Evolutionary conservation across 176 grass and related monocot species (phyloP).

Genomic region (Elymus sibiricus): DNA sequence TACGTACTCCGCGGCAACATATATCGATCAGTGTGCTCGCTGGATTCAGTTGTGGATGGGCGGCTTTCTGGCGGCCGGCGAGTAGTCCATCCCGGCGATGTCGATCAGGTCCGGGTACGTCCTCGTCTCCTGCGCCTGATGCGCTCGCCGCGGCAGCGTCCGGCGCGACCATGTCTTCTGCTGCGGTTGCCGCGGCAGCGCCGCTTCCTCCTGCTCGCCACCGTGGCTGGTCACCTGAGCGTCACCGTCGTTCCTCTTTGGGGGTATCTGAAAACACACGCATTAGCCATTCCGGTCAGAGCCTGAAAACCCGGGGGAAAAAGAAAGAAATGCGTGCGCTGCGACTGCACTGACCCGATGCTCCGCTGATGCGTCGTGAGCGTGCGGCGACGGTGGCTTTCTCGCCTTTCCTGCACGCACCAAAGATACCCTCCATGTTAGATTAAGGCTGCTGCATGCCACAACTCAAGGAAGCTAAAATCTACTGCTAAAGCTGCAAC

Average conservation of each 20-base stretch:
- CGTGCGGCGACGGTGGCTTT: slow-evolving; percentile 17
- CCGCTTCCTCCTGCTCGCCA: neutral
- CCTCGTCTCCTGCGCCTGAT: neutral
- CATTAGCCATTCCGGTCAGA: neutral
- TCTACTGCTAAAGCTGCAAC: neutral
- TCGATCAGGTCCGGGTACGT: slow-evolving; percentile 66
- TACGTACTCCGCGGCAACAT: too few relatives aligned
- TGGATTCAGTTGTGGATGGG: slow-evolving; percentile 86
- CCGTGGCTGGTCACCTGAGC: neutral
- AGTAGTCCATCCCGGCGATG: slow-evolving; percentile 96
- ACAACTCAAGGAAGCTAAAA: slow-evolving; percentile 14
- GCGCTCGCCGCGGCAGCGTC: neutral
- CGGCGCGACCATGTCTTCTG: neutral
- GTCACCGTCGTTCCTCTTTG: neutral
- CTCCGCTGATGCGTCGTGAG: neutral
- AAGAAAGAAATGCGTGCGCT: neutral
- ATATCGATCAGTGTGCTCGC: neutral
- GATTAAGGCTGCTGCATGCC: neutral
- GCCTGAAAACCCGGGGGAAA: neutral
- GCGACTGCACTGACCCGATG: slow-evolving; percentile 35
- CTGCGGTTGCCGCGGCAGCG: neutral
- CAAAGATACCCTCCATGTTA: slow-evolving; percentile 14
- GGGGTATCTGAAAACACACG: neutral
- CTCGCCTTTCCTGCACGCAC: slow-evolving; percentile 39
- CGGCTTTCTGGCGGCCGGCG: slow-evolving; percentile 76